A percentile compares a stretch with the other conserved stretches of the same genome.
Evolutionary conservation across 352 stramenopile genomes (phyloP).

Genomic region (Elongisporangium anandrum): DNA sequence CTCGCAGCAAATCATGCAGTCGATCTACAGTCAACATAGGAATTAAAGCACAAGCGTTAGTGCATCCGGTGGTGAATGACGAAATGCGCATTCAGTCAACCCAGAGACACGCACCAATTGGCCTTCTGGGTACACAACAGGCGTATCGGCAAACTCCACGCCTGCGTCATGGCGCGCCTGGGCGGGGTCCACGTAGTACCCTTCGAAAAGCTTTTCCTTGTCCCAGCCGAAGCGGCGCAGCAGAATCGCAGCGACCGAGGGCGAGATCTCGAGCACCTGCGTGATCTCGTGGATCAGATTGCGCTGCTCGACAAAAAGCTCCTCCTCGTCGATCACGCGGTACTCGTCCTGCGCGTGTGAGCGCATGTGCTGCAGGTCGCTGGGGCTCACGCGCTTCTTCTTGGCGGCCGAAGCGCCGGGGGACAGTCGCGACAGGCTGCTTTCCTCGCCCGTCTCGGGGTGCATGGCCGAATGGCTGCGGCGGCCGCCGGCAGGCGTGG

Average conservation of each 20-base stretch:
- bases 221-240: slow-evolving; percentile 87
- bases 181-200: slow-evolving; percentile 70
- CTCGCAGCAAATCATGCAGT: slow-evolving; percentile 95
- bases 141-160: slow-evolving; percentile 51
- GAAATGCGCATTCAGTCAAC: slow-evolving; percentile 5
- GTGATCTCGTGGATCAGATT: slow-evolving; percentile 66
- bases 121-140: slow-evolving; percentile 26
- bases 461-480: slow-evolving; percentile 7
- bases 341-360: slow-evolving; percentile 44
- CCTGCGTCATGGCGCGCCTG: slow-evolving; percentile 51
- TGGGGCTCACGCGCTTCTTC: slow-evolving; percentile 62
- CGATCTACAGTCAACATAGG: slow-evolving; percentile 27
- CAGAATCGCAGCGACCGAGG: slow-evolving; percentile 58
- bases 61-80: not conserved
- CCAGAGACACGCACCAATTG: slow-evolving; percentile 27
- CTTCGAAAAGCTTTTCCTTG: slow-evolving; percentile 89
- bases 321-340: slow-evolving; percentile 78
- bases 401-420: slow-evolving; percentile 46
- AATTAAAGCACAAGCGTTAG: not conserved
- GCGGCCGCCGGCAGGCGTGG: slow-evolving; percentile 8
- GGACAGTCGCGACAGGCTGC: slow-evolving; percentile 25
- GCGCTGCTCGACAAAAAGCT: slow-evolving; percentile 67
- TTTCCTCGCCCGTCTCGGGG: slow-evolving; percentile 29
- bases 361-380: slow-evolving; percentile 21
- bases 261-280: slow-evolving; percentile 70